Evolutionary conservation across 2,329 filamentous ascomycete species (phyloP), one percentile per base, ranked within the genome.

Genomic region (Microcyclospora pomicola): DNA sequence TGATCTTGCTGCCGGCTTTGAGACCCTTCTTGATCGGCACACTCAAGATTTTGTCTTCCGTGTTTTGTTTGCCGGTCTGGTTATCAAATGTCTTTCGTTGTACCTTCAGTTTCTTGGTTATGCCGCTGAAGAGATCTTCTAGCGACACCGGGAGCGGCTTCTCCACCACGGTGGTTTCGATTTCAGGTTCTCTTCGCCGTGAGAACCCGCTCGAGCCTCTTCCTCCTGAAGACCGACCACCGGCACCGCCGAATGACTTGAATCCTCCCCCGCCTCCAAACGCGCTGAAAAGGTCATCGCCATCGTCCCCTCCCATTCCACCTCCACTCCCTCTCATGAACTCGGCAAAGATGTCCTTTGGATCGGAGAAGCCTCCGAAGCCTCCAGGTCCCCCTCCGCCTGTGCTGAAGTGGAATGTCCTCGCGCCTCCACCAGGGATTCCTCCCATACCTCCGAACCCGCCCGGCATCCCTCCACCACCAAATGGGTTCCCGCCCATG

Each of bases 1-100:
- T 95, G 63, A 98, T 94, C 71, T 96, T 98, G 55, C 84, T 93
- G 24, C 91, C 91, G 51, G 92, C 87, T 66, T 96, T 95, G 62
- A 96, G 66, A 42, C 91, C 91, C 5, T 85, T 79, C 66, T 95
- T 96, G 65, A 98, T 94, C 34, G 86, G 85, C 37, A 96, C 88
- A 56, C 93, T 86, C 24, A 98, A 67, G 13, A 95, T 84, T 54
- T 87, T 82, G 52, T 98, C 91, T 43, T 87, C 82, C 2, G 80
- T 81, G 32, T 75, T 83, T 50, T 86, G 77, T 67, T 93, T 94
- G 41, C 85, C 85, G 1, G 72, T 78, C 14, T 78, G 64, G 30
- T 67, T 69, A 59, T 98, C 91, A 59, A 84, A 96, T 13, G 81
- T 86, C 75, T 96, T 96, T 54, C 88, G 76, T 54, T 94, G 95